A percentile compares a stretch with the other conserved stretches of the same genome.
These are phyloP conservation scores for Alternaria atra DNA, from an alignment of 2,329 filamentous ascomycete species.

Conservation along the genomic window DNA sequence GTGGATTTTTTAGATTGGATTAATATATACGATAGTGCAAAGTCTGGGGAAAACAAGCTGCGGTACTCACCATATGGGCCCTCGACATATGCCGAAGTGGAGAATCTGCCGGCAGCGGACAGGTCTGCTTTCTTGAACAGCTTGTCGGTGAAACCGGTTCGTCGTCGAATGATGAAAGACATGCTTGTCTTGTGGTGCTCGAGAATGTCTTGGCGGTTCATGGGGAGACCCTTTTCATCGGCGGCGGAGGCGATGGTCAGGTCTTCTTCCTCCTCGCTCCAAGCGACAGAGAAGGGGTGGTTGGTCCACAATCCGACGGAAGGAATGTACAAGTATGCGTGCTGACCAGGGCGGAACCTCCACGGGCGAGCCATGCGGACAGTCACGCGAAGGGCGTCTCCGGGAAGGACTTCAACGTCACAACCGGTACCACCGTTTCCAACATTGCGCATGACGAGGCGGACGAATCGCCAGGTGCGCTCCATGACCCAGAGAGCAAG, in stretches of 20 bases:
- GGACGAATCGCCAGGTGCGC: slow-evolving; percentile 66
- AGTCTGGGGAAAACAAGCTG: slow-evolving; percentile 37
- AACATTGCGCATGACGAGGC: slow-evolving; percentile 71
- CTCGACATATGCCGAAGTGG: slow-evolving; percentile 79
- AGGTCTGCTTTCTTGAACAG: slow-evolving; percentile 75
- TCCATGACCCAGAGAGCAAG: slow-evolving; percentile 75
- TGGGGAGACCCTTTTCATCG: slow-evolving; percentile 58
- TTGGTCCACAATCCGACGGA: slow-evolving; percentile 75
- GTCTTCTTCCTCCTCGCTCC: slow-evolving; percentile 71
- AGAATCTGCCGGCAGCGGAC: slow-evolving; percentile 63
- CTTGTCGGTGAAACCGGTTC: slow-evolving; percentile 86
- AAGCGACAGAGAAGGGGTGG: slow-evolving; percentile 81
- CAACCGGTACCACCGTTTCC: slow-evolving; percentile 72
- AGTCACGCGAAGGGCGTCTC: slow-evolving; percentile 77
- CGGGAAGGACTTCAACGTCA: slow-evolving; percentile 77
- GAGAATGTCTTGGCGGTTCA: slow-evolving; percentile 62
- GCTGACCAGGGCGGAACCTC: slow-evolving; percentile 77
- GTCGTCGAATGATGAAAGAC: slow-evolving; percentile 85
- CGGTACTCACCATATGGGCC: slow-evolving; percentile 74
- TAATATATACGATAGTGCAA: slow-evolving; percentile 37
- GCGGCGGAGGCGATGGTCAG: slow-evolving; percentile 37
- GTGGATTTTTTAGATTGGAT: slow-evolving; percentile 26
- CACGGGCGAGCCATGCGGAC: slow-evolving; percentile 79
- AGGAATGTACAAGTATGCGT: slow-evolving; percentile 82
- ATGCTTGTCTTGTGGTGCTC: slow-evolving; percentile 65